Base-by-base conservation (phyloP, 306 rosid genomes). In the Amphicarpaea edgeworthii region DNA sequence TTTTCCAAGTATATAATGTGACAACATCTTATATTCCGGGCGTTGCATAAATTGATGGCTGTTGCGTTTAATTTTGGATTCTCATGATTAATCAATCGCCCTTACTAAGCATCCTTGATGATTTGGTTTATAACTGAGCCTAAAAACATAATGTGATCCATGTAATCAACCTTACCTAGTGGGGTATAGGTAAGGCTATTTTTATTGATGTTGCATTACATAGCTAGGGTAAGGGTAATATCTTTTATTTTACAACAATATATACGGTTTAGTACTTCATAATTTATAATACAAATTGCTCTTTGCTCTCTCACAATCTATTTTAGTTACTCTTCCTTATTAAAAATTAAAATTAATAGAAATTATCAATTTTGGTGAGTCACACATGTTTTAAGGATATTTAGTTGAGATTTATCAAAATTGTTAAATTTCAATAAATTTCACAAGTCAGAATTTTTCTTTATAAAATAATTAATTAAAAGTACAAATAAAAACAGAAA, bases 1-100 rank as follows among this genome's bases (percentile, higher is more conserved):
- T 50, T 37, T 45, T 58, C 12, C 26, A 20, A 34, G 51, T 68
- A 77, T 71, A 76, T 34, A 59, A 28, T 76, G 26, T 47, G 70
- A 72, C 58, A 58, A 41, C 65, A 32, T 49, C 45, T 64, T 72
- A 64, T 70, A 30, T 24, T 37, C 21, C 51, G 6, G 47, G 30
- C 59, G 49, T 70, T 53, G 66, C 79, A 46, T 65, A 32, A 49
- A 26, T 51, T 8, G 37, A 61, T 70, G 55, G n/a, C 45, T 46
- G 70, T 58, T 20, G 32, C 37, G 12, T 46, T 20, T 59, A 38
- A 75, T 14, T 50, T 68, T 40, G 12, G 53, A 16, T 1, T 55
- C 49, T 12, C 7, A 1, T 55, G 54, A 38, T 60, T 68, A 45
- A 3, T 61, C 66, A 46, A 10, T 34, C 62, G 21, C 40, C 30